Percentiles rank a stretch among this genome's conserved stretches.
Conservation (phyloP, 805 yeast genomes). For the Wickerhamiella musiphila region DNA sequence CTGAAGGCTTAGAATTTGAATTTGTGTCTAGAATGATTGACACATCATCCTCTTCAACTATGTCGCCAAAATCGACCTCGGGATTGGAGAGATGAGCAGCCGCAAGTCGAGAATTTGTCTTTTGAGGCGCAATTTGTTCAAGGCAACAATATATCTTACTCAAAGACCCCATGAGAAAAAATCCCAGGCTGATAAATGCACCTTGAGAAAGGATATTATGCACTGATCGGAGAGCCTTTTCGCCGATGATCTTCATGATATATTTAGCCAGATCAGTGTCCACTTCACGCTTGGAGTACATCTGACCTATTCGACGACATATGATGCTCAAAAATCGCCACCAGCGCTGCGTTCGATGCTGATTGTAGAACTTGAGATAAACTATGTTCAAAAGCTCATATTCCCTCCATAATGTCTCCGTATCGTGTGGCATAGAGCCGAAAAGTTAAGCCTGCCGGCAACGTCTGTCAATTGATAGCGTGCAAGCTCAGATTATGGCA, state of each 20-base stretch:
- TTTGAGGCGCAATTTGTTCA: constrained; percentile 3
- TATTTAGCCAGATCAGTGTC: constrained; percentile 14
- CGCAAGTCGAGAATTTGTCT: not conserved
- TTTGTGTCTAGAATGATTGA: not conserved
- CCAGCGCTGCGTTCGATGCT: constrained; percentile 59
- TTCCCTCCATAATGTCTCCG: constrained; percentile 28
- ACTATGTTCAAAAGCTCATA: constrained; percentile 40
- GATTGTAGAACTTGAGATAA: constrained; percentile 58
- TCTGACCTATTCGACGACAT: constrained; percentile 29
- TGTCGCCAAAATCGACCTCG: constrained; percentile 4
- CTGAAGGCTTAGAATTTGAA: constrained; percentile 6
- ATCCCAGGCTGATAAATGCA: constrained; percentile 59
- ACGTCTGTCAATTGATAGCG: too few species aligned
- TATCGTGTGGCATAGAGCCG: not conserved
- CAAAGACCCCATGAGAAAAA: constrained; percentile 42
- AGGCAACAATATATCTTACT: constrained; percentile 27
- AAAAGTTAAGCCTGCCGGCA: too few species aligned
- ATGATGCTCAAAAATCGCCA: constrained; percentile 52
- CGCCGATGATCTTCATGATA: constrained; percentile 24
- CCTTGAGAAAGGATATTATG: constrained; percentile 56
- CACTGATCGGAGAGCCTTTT: constrained; percentile 39
- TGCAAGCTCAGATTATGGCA: too few species aligned
- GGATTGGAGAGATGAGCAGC: not conserved
- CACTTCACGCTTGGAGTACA: constrained; percentile 5
- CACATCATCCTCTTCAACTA: constrained; percentile 4